Base-by-base conservation (phyloP, 75 land plant species). In the Selaginella tamariscina region DNA sequence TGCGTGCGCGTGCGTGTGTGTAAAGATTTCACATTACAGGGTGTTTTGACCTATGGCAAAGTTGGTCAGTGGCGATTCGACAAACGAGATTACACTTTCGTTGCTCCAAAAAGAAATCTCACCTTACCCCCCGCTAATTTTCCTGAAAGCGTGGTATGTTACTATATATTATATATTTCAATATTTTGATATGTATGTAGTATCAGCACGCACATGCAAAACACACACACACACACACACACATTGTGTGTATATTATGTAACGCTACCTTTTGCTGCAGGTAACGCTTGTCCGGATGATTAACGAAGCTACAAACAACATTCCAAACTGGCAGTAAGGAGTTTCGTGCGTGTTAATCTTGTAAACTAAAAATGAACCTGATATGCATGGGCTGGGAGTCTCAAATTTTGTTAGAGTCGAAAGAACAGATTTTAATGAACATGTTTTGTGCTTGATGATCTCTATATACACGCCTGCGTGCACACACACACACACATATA, bases 301-400 rank as follows among this genome's bases (percentile, higher is more conserved):
- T 23, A 59, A 59, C 26, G 18, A 59, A 21, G 62, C 62, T 9
- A 59, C 62, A 23, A 21, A 8, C 23, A 21, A 21, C 62, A 59
- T 59, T 2, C 62, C 62, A 59, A 59, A 59, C 62, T 59, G 62
- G 62, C 70, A 73, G 11, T 49, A 49, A 49, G 54, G n/a, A n/a
- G n/a, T n/a, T n/a, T n/a, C n/a, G n/a, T n/a, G n/a, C n/a, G n/a
- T n/a, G n/a, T n/a, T n/a, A n/a, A n/a, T n/a, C n/a, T n/a, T n/a
- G n/a, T n/a, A n/a, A n/a, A n/a, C n/a, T n/a, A n/a, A n/a, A n/a
- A n/a, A n/a, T n/a, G n/a, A n/a, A n/a, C n/a, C n/a, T n/a, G n/a
- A n/a, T n/a, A n/a, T n/a, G n/a, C n/a, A n/a, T n/a, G n/a, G n/a
- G n/a, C n/a, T n/a, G n/a, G n/a, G n/a, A n/a, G n/a, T n/a, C n/a